Evolutionary conservation across 306 rosid genomes (phyloP).

Genomic region (Vachellia pachyceras): DNA sequence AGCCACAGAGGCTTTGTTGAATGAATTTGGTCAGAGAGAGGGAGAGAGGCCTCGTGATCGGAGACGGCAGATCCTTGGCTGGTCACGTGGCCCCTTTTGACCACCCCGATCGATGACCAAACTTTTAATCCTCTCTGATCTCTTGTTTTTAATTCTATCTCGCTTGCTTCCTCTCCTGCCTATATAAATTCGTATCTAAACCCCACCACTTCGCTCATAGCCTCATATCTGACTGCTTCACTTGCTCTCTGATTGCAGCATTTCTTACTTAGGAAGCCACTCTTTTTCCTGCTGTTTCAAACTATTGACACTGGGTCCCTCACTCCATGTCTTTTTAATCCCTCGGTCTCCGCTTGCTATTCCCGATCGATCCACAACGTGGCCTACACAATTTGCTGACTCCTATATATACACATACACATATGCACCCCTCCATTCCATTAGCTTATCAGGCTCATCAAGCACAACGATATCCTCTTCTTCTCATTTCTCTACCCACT

Average conservation of each 20-base stretch:
- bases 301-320: slow-evolving; percentile 32
- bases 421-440: slow-evolving; percentile 52
- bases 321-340: slow-evolving; percentile 19
- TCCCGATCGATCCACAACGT: slow-evolving; percentile 66
- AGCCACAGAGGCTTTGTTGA: slow-evolving; percentile 55
- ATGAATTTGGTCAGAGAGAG: slow-evolving; percentile 45
- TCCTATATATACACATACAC: slow-evolving; percentile 1
- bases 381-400: slow-evolving; percentile 69
- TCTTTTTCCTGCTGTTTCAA: background rate
- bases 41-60: slow-evolving; percentile 88
- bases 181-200: slow-evolving; percentile 34
- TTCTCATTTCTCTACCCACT: slow-evolving; percentile 34
- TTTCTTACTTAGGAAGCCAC: slow-evolving; percentile 11
- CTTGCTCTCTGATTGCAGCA: slow-evolving; percentile 20
- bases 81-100: slow-evolving; percentile 97
- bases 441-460: slow-evolving; percentile 53
- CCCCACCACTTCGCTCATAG: slow-evolving; percentile 27
- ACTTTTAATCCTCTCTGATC: background rate
- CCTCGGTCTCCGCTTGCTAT: slow-evolving; percentile 45
- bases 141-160: background rate
- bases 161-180: background rate
- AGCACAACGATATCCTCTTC: slow-evolving; percentile 16
- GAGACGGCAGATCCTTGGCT: slow-evolving; percentile 90
- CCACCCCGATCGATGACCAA: slow-evolving; percentile 71
- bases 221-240: slow-evolving; percentile 29